Evolutionary conservation across 2,329 filamentous ascomycete genomes (phyloP).

Genomic region (Alternaria angustiovoidea): DNA sequence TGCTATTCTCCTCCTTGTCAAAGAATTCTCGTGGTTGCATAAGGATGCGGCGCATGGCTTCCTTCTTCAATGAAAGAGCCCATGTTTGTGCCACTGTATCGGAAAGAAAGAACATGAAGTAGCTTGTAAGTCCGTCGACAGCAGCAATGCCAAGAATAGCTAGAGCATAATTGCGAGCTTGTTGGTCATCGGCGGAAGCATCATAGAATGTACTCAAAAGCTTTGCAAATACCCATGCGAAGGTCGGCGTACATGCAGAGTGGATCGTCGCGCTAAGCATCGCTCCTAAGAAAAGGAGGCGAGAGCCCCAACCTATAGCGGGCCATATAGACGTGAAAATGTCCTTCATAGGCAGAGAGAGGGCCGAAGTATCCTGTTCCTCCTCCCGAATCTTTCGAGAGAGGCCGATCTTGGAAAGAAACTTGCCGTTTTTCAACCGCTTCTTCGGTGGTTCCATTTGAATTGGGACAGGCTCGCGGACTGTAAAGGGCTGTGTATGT

Average conservation of each 20-base stretch:
- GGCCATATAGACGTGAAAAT: constrained; percentile 78
- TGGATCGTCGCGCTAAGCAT: constrained; percentile 69
- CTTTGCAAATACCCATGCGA: constrained; percentile 78
- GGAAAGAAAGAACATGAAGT: constrained; percentile 73
- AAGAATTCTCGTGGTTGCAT: constrained; percentile 83
- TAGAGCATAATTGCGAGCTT: constrained; percentile 72
- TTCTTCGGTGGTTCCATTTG: background rate
- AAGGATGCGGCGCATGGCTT: constrained; percentile 74
- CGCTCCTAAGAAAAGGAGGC: constrained; percentile 65
- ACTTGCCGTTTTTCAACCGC: background rate
- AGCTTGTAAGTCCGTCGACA: constrained; percentile 71
- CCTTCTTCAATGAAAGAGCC: constrained; percentile 74
- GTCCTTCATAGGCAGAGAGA: constrained; percentile 52
- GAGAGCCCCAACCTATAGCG: constrained; percentile 61
- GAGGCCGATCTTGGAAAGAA: background rate
- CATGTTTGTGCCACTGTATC: constrained; percentile 77
- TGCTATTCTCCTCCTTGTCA: constrained; percentile 70
- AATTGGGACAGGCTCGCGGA: background rate
- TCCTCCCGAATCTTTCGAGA: background rate
- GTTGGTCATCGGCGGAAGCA: constrained; percentile 56
- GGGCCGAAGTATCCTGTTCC: background rate
- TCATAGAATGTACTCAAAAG: constrained; percentile 76
- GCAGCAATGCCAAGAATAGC: constrained; percentile 73
- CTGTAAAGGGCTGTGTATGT: constrained; percentile 15
- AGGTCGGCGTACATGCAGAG: constrained; percentile 73